Conservation (phyloP, 495 filamentous ascomycete species). For the Cercophora scortea region DNA sequence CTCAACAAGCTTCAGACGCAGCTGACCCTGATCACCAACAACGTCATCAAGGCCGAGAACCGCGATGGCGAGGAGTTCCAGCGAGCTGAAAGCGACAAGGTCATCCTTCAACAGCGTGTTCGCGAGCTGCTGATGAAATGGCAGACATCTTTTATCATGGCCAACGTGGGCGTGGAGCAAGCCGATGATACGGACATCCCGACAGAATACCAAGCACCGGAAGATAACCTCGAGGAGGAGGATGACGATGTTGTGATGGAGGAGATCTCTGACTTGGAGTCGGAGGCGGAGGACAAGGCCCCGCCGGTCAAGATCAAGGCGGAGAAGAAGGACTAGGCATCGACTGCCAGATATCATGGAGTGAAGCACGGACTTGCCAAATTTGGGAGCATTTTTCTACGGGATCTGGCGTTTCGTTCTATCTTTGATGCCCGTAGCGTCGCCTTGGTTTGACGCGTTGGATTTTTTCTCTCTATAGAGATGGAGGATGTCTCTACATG, state of each 20-base stretch:
- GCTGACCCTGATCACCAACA: too few relatives aligned
- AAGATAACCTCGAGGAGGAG: neutral
- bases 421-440: too few relatives aligned
- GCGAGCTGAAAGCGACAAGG: neutral
- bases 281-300: neutral
- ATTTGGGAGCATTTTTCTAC: too few relatives aligned
- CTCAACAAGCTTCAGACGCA: too few relatives aligned
- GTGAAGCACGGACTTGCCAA: too few relatives aligned
- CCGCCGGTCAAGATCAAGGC: too few relatives aligned
- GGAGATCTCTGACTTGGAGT: neutral
- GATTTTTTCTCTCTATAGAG: too few relatives aligned
- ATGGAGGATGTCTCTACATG: too few relatives aligned
- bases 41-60: neutral
- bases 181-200: neutral
- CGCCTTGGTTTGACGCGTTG: too few relatives aligned
- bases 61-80: neutral
- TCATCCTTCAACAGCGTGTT: neutral
- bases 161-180: neutral
- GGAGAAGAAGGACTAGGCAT: neutral
- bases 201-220: neutral
- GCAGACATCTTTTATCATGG: neutral
- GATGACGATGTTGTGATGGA: constrained; percentile 1
- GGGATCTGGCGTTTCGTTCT: too few relatives aligned
- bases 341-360: too few relatives aligned
- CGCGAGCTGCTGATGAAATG: neutral